Evolutionary conservation across 495 filamentous ascomycete genomes (phyloP).

Genomic region (Lichina pygmaea): DNA sequence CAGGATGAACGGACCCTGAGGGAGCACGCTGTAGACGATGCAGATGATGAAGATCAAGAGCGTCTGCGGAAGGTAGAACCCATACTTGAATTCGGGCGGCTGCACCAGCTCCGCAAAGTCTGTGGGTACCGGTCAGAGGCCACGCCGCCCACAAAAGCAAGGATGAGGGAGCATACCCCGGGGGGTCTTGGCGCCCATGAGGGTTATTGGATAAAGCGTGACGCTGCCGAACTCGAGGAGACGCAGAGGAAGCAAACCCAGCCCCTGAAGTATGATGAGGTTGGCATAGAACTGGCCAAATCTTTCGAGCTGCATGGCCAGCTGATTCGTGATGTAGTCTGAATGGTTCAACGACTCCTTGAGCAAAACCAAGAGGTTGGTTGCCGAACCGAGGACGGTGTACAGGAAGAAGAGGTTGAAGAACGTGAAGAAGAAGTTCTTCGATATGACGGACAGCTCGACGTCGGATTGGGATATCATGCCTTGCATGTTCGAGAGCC

Average conservation of each 20-base stretch:
- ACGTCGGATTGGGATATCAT: constrained; percentile 86
- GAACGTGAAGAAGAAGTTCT: constrained; percentile 99
- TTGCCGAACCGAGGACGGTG: constrained; percentile 66
- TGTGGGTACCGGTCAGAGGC: constrained; percentile 1
- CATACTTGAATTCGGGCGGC: constrained; percentile 79
- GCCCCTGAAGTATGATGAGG: constrained; percentile 74
- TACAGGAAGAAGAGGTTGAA: constrained; percentile 97
- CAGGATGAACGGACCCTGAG: constrained; percentile 55
- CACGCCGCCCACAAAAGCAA: background rate
- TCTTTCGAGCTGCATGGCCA: constrained; percentile 47
- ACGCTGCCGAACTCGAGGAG: constrained; percentile 78
- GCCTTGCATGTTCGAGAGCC: constrained; percentile 66
- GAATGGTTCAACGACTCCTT: constrained; percentile 52
- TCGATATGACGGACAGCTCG: constrained; percentile 85
- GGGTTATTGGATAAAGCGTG: constrained; percentile 53
- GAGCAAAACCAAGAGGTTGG: constrained; percentile 40
- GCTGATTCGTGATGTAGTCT: constrained; percentile 41
- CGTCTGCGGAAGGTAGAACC: constrained; percentile 80
- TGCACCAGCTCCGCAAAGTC: constrained; percentile 66
- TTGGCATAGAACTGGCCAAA: constrained; percentile 76
- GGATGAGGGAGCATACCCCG: constrained; percentile 17
- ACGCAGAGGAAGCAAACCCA: constrained; percentile 81
- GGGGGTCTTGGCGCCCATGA: constrained; percentile 62
- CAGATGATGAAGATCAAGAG: constrained; percentile 84
- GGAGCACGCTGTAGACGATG: constrained; percentile 77